A percentile compares a stretch with the other conserved stretches of the same genome.
phyloP scores from a whole-genome alignment of 2,329 filamentous ascomycete species.

The Calonectria henricotiae region DNA sequence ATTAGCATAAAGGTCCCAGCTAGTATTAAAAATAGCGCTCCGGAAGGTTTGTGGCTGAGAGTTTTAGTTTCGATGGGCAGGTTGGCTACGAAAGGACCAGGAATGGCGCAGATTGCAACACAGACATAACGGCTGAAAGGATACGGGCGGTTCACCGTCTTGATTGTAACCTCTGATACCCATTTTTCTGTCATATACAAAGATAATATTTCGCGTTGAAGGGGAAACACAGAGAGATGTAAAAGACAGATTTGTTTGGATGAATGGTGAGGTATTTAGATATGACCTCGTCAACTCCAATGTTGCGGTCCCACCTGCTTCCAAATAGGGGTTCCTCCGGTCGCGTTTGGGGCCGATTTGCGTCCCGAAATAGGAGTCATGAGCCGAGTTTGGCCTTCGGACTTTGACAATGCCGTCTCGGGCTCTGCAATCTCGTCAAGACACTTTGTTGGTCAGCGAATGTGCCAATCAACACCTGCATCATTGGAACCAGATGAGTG shows the following conservation, averaged over 20 bases:
- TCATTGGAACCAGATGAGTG: background rate
- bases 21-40: background rate
- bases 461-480: background rate
- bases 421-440: constrained; percentile 9
- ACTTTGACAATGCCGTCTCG: background rate
- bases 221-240: background rate
- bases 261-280: constrained; percentile 4
- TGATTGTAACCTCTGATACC: background rate
- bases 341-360: constrained; percentile 5
- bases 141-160: background rate
- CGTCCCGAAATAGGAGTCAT: background rate
- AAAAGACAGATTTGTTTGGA: background rate
- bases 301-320: constrained; percentile 1
- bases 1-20: background rate
- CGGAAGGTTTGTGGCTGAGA: background rate
- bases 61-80: background rate
- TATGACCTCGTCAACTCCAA: background rate
- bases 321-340: constrained; percentile 16
- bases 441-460: background rate
- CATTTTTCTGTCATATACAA: background rate
- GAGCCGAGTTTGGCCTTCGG: constrained; percentile 1
- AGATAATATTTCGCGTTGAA: background rate
- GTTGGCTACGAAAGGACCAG: background rate
- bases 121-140: constrained; percentile 15
- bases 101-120: constrained; percentile 3